Base-by-base conservation (phyloP, 2,329 filamentous ascomycete genomes). In the Sclerotinia trifoliorum region DNA sequence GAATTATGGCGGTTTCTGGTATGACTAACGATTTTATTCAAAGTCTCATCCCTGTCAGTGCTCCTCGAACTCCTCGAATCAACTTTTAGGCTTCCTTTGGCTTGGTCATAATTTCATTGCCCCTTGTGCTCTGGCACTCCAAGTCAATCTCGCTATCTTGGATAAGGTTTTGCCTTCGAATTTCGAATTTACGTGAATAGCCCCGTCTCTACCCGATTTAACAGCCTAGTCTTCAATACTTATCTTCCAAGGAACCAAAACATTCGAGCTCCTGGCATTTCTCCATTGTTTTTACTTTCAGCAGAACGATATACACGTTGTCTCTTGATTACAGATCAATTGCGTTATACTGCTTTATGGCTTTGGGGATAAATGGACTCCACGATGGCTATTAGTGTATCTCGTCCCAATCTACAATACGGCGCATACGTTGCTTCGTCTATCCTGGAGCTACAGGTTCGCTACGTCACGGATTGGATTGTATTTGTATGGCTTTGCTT, bases 11-110 rank as follows among this genome's bases (percentile, higher is more conserved):
- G 6, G 46, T 48, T 15, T 63, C 60, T 51, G 60, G 60, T 13
- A 63, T 51, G 60, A 51, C n/a, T 21, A 63, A 63, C 32, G 46
- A 51, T 11, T 63, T 63, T n/a, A 63, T 63, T 19, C 26, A 51
- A 15, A 26, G 8, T 42, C 60, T 63, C 46, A 42, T 26, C 1
- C 60, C 60, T 51, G 5, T 63, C 21, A 21, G 46, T 39, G 29
- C 32, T 32, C 46, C 60, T 21, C 35, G 29, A 63, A 63, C 60
- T 39, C 60, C 60, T 63, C 60, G 60, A 39, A 10, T 63, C 46
- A 63, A 63, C 32, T 63, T 63, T 13, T 63, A 39, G 44, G 17
- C 7, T 35, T 19, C 5, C 11, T 1, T 32, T 51, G 46, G 32
- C 29, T 63, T 13, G 39, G 21, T 15, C 7, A 63, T 63, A 24